phyloP scores from a whole-genome alignment of 768 basidiomycete genomes.

The Mycena floridula region DNA sequence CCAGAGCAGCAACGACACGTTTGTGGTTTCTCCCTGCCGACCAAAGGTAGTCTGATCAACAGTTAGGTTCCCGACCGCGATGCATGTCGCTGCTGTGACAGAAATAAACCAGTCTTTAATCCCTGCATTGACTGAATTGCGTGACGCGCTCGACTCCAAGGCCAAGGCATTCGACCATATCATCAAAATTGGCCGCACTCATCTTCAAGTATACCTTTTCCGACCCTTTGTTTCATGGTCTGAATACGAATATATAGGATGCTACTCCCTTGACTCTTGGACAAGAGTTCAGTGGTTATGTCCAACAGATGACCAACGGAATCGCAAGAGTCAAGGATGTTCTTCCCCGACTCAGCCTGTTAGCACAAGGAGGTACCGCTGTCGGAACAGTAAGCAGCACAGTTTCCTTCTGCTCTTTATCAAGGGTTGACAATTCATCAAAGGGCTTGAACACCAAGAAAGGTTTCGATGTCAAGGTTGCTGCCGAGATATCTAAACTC shows the following conservation, averaged over 20 bases:
- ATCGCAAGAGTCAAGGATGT: constrained; percentile 79
- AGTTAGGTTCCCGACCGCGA: constrained; percentile 91
- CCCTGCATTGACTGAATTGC: constrained; percentile 81
- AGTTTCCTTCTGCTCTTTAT: background rate
- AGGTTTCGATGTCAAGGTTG: constrained; percentile 95
- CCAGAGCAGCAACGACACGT: constrained; percentile 99
- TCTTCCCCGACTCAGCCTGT: constrained; percentile 77
- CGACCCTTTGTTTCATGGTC: background rate
- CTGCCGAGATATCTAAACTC: constrained; percentile 83
- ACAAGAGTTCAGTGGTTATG: constrained; percentile 98
- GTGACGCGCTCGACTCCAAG: constrained; percentile 80
- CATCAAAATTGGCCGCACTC: constrained; percentile 98
- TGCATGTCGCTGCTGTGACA: constrained; percentile 95
- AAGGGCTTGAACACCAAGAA: constrained; percentile 95
- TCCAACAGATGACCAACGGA: constrained; percentile 87
- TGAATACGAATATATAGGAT: constrained; percentile 49
- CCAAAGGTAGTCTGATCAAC: too few species aligned
- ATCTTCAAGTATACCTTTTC: constrained; percentile 58
- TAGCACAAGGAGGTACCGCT: constrained; percentile 98
- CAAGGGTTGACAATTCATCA: constrained; percentile 8
- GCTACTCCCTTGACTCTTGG: constrained; percentile 96
- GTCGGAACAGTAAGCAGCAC: constrained; percentile 80
- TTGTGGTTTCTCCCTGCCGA: constrained; percentile 23
- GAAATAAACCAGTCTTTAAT: constrained; percentile 77
- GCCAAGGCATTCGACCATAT: constrained; percentile 80